These are phyloP conservation scores for Lolium perenne DNA, from an alignment of 176 grass and related monocot genomes.

Conservation along the genomic window DNA sequence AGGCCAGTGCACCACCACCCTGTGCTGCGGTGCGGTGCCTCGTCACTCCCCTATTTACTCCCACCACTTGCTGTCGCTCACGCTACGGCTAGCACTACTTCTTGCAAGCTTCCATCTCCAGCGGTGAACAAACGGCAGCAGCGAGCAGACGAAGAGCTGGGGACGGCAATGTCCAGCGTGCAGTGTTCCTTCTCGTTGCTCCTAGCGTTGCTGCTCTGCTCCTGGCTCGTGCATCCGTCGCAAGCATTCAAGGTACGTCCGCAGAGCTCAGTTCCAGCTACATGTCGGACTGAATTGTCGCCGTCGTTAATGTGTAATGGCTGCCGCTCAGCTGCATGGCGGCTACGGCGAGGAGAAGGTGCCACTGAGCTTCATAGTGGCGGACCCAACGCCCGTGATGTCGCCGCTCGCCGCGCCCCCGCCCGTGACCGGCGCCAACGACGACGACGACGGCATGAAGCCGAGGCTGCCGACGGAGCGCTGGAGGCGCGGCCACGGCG, in stretches of 20 bases:
- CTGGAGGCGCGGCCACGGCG: slow-evolving; percentile 37
- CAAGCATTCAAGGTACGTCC: slow-evolving; percentile 53
- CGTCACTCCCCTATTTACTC: slow-evolving; percentile 9
- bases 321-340: slow-evolving; percentile 9
- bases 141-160: no score
- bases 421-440: slow-evolving; percentile 37
- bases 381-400: slow-evolving; percentile 47
- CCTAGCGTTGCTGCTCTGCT: slow-evolving; percentile 42
- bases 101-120: background rate
- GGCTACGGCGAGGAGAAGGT: slow-evolving; percentile 47
- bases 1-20: slow-evolving; percentile 29
- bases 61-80: background rate
- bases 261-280: no score
- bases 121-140: background rate
- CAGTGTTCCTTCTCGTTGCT: background rate
- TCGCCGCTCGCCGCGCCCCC: slow-evolving; percentile 42
- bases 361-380: slow-evolving; percentile 52
- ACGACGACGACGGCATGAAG: slow-evolving; percentile 48
- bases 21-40: background rate
- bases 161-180: background rate
- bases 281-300: background rate
- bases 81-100: background rate
- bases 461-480: slow-evolving; percentile 70
- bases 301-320: background rate
- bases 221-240: slow-evolving; percentile 29